These are phyloP conservation scores for Penicillium odoratum DNA, from an alignment of 495 filamentous ascomycete genomes.

Conservation along the genomic window DNA sequence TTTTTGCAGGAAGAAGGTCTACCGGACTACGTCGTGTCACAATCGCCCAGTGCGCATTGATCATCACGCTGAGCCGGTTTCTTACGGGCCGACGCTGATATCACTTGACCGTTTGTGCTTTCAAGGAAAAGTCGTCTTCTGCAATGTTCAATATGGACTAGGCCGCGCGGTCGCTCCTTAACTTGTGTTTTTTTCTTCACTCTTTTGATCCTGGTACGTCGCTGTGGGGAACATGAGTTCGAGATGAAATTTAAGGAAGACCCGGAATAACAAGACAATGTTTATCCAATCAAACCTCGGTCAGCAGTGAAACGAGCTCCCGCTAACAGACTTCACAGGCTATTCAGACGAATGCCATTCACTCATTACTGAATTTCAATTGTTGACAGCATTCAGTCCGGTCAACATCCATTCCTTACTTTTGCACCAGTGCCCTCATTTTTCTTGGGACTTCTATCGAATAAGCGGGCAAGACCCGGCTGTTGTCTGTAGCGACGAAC, in stretches of 20 bases:
- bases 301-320: not conserved
- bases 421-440: not conserved
- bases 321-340: not conserved
- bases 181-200: slow-evolving; percentile 11
- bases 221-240: not conserved
- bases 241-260: not conserved
- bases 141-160: slow-evolving; percentile 24
- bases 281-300: not conserved
- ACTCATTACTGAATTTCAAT: slow-evolving; percentile 12
- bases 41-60: slow-evolving; percentile 10
- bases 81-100: slow-evolving; percentile 15
- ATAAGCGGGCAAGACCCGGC: slow-evolving; percentile 23
- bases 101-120: not conserved
- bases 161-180: slow-evolving; percentile 7
- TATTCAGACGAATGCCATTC: slow-evolving; percentile 12
- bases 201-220: slow-evolving; percentile 22
- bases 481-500: slow-evolving; percentile 3
- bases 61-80: slow-evolving; percentile 13
- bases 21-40: slow-evolving; percentile 2
- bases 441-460: slow-evolving; percentile 1
- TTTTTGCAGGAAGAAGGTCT: not conserved
- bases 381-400: slow-evolving; percentile 7
- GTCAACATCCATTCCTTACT: slow-evolving; percentile 23
- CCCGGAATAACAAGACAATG: not conserved
- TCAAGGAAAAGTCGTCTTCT: slow-evolving; percentile 4